phyloP scores from a whole-genome alignment of 148 eudicot genomes.

The Agrostemma githago region DNA sequence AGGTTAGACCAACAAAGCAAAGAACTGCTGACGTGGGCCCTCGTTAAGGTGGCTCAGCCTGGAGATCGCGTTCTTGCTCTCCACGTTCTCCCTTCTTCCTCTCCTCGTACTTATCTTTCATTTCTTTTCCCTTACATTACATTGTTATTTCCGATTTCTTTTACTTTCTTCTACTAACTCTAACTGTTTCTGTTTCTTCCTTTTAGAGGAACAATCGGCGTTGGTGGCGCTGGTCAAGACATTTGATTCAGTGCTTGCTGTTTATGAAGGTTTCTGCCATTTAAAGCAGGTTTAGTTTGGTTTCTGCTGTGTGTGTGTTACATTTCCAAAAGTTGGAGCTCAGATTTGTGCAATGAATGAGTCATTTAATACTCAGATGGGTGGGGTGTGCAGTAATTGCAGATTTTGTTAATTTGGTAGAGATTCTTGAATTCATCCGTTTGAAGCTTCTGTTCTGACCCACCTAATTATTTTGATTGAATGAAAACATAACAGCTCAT shows the following conservation, averaged over 20 bases:
- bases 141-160: neutral
- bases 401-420: slow-evolving; percentile 6
- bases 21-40: slow-evolving; percentile 47
- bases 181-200: neutral
- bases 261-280: slow-evolving; percentile 79
- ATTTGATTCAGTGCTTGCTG: slow-evolving; percentile 69
- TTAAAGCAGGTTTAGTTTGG: slow-evolving; percentile 52
- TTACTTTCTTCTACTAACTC: neutral
- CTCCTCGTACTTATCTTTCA: slow-evolving; percentile 22
- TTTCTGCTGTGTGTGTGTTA: too few species aligned
- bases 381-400: neutral
- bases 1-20: slow-evolving; percentile 43
- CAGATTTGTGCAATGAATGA: neutral
- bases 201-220: slow-evolving; percentile 43
- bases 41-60: slow-evolving; percentile 46
- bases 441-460: neutral
- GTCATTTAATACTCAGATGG: neutral
- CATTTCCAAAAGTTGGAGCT: neutral
- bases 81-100: slow-evolving; percentile 34
- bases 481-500: neutral
- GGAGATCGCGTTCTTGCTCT: slow-evolving; percentile 56
- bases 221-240: slow-evolving; percentile 61
- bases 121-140: neutral
- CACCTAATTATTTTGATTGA: neutral
- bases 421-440: neutral